phyloP scores from a whole-genome alignment of 495 filamentous ascomycete genomes.

The Penicillium diatomitis region DNA sequence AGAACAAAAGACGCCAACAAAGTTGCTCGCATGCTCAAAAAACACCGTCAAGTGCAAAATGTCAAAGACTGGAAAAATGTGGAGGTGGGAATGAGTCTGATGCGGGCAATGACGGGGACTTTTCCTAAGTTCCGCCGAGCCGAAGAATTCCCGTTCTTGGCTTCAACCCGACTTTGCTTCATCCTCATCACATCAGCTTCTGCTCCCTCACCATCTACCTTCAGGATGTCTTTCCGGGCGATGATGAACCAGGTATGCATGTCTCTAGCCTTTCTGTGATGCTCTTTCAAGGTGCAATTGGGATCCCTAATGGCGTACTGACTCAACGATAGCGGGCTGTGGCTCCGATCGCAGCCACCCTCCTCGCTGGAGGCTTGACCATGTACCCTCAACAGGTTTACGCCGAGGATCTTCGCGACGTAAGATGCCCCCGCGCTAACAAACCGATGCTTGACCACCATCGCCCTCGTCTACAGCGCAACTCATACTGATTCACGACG shows the following conservation, averaged over 20 bases:
- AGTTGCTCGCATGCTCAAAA: not conserved
- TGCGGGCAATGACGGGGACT: slow-evolving; percentile 31
- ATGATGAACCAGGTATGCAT: slow-evolving; percentile 36
- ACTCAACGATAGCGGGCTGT: slow-evolving; percentile 41
- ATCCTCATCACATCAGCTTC: slow-evolving; percentile 17
- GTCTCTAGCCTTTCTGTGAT: slow-evolving; percentile 2
- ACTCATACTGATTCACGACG: slow-evolving; percentile 14
- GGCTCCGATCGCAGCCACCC: slow-evolving; percentile 45
- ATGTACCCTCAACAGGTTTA: slow-evolving; percentile 46
- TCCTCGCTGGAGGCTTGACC: slow-evolving; percentile 43
- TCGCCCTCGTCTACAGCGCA: not conserved
- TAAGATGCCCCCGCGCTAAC: slow-evolving; percentile 12
- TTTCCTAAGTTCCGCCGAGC: slow-evolving; percentile 23
- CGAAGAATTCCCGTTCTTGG: slow-evolving; percentile 27
- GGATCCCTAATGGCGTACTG: slow-evolving; percentile 15
- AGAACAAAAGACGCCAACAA: slow-evolving; percentile 1
- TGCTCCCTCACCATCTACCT: slow-evolving; percentile 14
- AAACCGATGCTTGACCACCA: not conserved
- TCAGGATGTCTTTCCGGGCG: slow-evolving; percentile 39
- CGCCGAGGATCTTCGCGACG: slow-evolving; percentile 46
- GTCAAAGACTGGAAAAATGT: not conserved
- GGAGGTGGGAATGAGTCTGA: slow-evolving; percentile 7
- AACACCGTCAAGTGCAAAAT: slow-evolving; percentile 4
- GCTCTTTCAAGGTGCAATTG: slow-evolving; percentile 22
- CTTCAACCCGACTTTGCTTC: slow-evolving; percentile 27